A percentile compares a stretch with the other conserved stretches of the same genome.
phyloP scores from a whole-genome alignment of 2,329 filamentous ascomycete species.

The Septoria linicola region DNA sequence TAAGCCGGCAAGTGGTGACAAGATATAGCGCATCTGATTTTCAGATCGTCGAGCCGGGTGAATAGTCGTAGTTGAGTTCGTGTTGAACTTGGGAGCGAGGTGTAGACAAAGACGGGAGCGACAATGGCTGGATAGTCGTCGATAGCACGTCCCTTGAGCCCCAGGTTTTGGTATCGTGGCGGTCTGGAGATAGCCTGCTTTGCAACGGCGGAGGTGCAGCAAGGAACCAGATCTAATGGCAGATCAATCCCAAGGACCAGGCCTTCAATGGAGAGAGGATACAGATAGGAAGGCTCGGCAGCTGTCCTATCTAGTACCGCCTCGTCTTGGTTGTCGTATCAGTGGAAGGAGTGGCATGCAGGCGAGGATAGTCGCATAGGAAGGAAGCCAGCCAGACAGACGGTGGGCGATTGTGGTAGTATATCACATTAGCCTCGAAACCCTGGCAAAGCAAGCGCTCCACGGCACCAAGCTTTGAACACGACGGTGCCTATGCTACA shows the following conservation, averaged over 20 bases:
- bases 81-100: too few species aligned
- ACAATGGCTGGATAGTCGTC: constrained; percentile 5
- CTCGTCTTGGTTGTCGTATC: constrained; percentile 3
- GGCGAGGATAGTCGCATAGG: background rate
- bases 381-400: background rate
- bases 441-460: constrained; percentile 4
- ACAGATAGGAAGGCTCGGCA: background rate
- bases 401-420: background rate
- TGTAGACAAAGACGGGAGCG: constrained; percentile 10
- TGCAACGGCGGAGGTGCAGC: constrained; percentile 24
- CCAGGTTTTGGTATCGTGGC: constrained; percentile 26
- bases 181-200: constrained; percentile 31
- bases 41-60: background rate
- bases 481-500: too few species aligned
- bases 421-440: constrained; percentile 3
- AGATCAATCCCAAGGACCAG: constrained; percentile 12
- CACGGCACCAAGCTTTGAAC: constrained; percentile 8
- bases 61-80: too few species aligned
- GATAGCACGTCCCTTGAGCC: constrained; percentile 4
- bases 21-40: background rate
- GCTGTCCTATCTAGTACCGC: background rate
- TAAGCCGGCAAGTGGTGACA: background rate
- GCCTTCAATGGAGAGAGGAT: constrained; percentile 8
- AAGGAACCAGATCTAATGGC: constrained; percentile 27
- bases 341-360: background rate